These are phyloP conservation scores for Seiridium cupressi DNA, from an alignment of 2,329 filamentous ascomycete genomes.

Conservation along the genomic window DNA sequence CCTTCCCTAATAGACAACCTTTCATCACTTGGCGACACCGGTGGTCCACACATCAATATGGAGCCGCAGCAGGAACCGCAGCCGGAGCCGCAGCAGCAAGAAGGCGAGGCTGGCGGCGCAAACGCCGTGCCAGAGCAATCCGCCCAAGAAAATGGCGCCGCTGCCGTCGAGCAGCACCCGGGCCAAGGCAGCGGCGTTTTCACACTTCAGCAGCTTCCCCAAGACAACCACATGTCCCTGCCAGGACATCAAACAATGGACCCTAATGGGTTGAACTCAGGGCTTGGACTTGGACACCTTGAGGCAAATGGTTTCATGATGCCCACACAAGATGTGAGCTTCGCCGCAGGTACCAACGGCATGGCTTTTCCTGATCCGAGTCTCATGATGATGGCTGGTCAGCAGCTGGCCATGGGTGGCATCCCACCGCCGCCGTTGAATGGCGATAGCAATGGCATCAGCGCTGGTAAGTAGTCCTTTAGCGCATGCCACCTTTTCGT, in stretches of 20 bases:
- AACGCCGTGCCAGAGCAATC: constrained; percentile 1
- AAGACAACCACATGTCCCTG: not conserved
- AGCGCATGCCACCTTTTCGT: not conserved
- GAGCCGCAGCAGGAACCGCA: not conserved
- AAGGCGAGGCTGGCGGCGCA: not conserved
- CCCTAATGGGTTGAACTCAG: constrained; percentile 2
- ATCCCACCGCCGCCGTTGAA: not conserved
- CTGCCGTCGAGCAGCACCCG: not conserved
- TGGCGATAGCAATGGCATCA: constrained; percentile 8
- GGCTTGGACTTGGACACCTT: constrained; percentile 2
- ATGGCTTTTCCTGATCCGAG: constrained; percentile 6
- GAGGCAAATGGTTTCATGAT: constrained; percentile 5
- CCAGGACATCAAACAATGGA: not conserved
- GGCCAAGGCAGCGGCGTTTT: not conserved
- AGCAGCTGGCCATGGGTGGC: constrained; percentile 4
- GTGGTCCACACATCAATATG: too few relatives aligned
- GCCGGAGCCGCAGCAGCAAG: not conserved
- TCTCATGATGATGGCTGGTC: constrained; percentile 9
- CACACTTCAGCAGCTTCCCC: not conserved
- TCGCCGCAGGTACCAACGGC: constrained; percentile 5
- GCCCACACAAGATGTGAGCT: constrained; percentile 3
- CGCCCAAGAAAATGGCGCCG: not conserved
- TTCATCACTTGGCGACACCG: too few relatives aligned
- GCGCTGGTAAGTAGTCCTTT: constrained; percentile 28
- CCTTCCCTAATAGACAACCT: too few relatives aligned